Percentiles rank a stretch among this genome's conserved stretches.
phyloP scores from a whole-genome alignment of 768 basidiomycete genomes.

The Podaxis mareebaensis region DNA sequence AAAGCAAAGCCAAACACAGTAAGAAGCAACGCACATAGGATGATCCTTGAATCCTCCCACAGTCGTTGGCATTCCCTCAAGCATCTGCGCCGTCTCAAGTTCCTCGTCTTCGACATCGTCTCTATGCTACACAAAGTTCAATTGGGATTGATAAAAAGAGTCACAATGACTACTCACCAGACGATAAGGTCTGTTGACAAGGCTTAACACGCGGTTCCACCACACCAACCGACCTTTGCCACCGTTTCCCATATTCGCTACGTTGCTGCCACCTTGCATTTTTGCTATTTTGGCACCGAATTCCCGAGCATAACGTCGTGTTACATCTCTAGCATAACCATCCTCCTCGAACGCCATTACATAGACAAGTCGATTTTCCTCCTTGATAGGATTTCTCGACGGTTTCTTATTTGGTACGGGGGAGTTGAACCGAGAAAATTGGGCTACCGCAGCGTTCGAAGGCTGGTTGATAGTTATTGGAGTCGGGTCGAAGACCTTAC shows the following conservation, averaged over 20 bases:
- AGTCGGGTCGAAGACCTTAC: constrained; percentile 77
- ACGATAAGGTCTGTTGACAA: constrained; percentile 74
- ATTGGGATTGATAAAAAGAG: constrained; percentile 13
- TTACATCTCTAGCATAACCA: constrained; percentile 88
- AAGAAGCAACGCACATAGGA: constrained; percentile 61
- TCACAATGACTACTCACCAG: constrained; percentile 54
- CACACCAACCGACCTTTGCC: constrained; percentile 72
- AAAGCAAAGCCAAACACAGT: background rate
- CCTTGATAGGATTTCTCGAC: constrained; percentile 21
- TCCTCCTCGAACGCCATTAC: constrained; percentile 96
- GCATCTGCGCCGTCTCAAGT: constrained; percentile 70
- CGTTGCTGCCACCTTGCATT: constrained; percentile 59
- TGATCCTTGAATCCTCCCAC: constrained; percentile 95
- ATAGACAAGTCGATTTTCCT: constrained; percentile 88
- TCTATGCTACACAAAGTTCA: constrained; percentile 60
- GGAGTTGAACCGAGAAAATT: constrained; percentile 15
- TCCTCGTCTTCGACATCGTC: constrained; percentile 95
- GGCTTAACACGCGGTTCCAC: constrained; percentile 75
- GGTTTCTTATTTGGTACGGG: constrained; percentile 15
- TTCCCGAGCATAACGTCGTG: constrained; percentile 81
- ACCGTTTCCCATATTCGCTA: constrained; percentile 38
- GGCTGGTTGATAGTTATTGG: constrained; percentile 26
- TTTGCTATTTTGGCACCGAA: constrained; percentile 82
- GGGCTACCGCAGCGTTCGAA: constrained; percentile 7
- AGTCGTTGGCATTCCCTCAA: constrained; percentile 91